These are phyloP conservation scores for Fusarium chuoi DNA, from an alignment of 2,329 filamentous ascomycete genomes.

Conservation along the genomic window DNA sequence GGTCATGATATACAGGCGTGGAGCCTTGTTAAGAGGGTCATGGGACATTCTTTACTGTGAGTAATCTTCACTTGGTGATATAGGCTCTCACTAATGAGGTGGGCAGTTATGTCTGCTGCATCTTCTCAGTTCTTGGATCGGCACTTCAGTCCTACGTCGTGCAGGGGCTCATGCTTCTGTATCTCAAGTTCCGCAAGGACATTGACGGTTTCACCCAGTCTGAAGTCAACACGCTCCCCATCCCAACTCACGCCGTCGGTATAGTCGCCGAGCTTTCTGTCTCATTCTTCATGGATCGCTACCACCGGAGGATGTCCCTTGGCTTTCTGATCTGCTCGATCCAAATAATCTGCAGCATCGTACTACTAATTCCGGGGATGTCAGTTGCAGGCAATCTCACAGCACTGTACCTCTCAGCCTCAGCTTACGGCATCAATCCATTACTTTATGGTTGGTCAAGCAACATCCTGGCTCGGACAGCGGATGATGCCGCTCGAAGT, in stretches of 20 bases:
- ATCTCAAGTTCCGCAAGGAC: conserved; percentile 36
- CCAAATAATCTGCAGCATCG: conserved; percentile 29
- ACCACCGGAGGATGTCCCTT: conserved; percentile 12
- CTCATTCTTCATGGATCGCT: conserved; percentile 36
- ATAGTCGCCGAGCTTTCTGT: conserved; percentile 38
- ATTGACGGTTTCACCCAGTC: conserved; percentile 36
- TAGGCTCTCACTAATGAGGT: fast-evolving
- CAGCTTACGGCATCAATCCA: conserved; percentile 41
- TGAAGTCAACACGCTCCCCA: conserved; percentile 42
- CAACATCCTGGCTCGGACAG: conserved; percentile 33
- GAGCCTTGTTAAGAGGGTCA: conserved; percentile 45
- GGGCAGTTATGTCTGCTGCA: conserved; percentile 17
- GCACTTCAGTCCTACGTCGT: conserved; percentile 40
- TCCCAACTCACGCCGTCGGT: conserved; percentile 39
- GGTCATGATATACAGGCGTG: conserved; percentile 48
- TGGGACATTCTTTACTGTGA: conserved; percentile 44
- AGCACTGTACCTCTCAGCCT: conserved; percentile 37
- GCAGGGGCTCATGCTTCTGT: conserved; percentile 42
- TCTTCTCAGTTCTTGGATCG: conserved; percentile 46
- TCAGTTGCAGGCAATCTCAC: conserved; percentile 32
- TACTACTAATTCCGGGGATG: conserved; percentile 34
- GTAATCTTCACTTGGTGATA: neutral
- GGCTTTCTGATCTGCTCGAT: conserved; percentile 18
- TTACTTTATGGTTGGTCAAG: conserved; percentile 41
- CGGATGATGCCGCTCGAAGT: conserved; percentile 54